A percentile compares a stretch with the other conserved stretches of the same genome.
phyloP scores from a whole-genome alignment of 495 filamentous ascomycete species.

The Friedmanniomyces endolithicus region DNA sequence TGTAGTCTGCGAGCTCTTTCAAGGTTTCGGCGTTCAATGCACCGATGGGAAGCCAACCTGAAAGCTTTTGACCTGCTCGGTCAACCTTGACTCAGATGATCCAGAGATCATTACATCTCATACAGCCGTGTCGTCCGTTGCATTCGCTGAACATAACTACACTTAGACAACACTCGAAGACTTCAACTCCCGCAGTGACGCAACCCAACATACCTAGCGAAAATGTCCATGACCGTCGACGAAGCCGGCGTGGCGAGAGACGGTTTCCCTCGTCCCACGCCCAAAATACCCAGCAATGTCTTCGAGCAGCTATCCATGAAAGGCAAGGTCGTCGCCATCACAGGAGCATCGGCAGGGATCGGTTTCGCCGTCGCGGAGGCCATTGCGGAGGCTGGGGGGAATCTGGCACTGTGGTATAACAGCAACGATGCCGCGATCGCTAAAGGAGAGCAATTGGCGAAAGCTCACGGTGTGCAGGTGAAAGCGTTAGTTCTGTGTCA shows the following conservation, averaged over 20 bases:
- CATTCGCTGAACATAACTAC: too few species aligned
- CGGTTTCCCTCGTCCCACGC: slow-evolving; percentile 32
- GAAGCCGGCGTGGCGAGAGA: slow-evolving; percentile 29
- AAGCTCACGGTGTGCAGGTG: slow-evolving; percentile 28
- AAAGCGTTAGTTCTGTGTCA: slow-evolving; percentile 22
- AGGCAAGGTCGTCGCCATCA: slow-evolving; percentile 30
- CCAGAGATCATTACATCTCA: too few species aligned
- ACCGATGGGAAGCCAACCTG: too few species aligned
- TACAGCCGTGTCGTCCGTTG: too few species aligned
- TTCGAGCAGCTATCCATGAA: slow-evolving; percentile 35
- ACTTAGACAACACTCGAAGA: too few species aligned
- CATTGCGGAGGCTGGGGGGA: slow-evolving; percentile 24
- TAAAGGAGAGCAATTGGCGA: slow-evolving; percentile 27
- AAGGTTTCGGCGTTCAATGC: too few species aligned
- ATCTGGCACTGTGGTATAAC: slow-evolving; percentile 28
- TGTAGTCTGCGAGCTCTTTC: too few species aligned
- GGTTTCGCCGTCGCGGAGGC: slow-evolving; percentile 27
- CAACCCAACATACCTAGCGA: neutral
- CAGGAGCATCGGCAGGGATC: slow-evolving; percentile 24
- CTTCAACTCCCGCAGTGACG: too few species aligned
- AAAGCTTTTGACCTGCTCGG: too few species aligned
- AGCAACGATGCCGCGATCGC: slow-evolving; percentile 26
- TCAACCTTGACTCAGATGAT: too few species aligned
- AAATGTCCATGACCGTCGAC: slow-evolving; percentile 39
- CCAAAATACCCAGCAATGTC: slow-evolving; percentile 34